Base-by-base conservation (phyloP, 2,329 filamentous ascomycete genomes). In the Diplodia sapinea region DNA sequence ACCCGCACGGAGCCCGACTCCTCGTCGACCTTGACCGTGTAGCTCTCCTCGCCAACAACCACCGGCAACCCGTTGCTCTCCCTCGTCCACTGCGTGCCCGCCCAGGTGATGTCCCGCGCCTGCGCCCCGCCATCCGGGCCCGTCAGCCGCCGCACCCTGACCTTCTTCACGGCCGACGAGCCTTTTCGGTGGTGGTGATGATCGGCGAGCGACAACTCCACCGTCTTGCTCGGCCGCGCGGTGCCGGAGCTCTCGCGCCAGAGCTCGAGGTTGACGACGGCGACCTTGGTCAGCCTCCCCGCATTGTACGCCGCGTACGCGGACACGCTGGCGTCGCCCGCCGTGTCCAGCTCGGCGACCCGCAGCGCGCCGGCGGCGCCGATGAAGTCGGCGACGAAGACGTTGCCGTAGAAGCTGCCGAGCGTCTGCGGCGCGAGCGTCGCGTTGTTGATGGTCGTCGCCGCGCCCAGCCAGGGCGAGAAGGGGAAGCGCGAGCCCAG, bases 371-470 rank as follows among this genome's bases (percentile, higher is more conserved):
- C 54, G 4, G 33, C 38, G 6, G 11, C 1, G 6, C 63, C 63
- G 4, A 66, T 66, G 51, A 66, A 57, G 26, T 66, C 63, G 8
- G 63, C 63, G 2, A 66, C 63, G 13, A 57, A 66, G 11, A 66
- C 63, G 26, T 57, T 50, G 38, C 63, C 63, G 31, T 66, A 66
- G 31, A 57, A 66, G 63, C 63, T 66, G 26, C 63, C 63, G 1
- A 66, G 63, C 23, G 63, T 66, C 52, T 66, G 63, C 12, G 63
- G 50, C n/a, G 63, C 40, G 13, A 55, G 52, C 15, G 40, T 29
- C 13, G 9, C 13, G 17, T 55, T 47, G 38, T 55, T 55, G 40
- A 66, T 55, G 17, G 29, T 17, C 8, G 63, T 50, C 3, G 40
- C 15, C 17, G 51, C 17, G 4, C 23, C 50, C 6, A 56, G 49